Evolutionary conservation across 805 yeast genomes (phyloP).

Genomic region (Zygoascus tannicola): DNA sequence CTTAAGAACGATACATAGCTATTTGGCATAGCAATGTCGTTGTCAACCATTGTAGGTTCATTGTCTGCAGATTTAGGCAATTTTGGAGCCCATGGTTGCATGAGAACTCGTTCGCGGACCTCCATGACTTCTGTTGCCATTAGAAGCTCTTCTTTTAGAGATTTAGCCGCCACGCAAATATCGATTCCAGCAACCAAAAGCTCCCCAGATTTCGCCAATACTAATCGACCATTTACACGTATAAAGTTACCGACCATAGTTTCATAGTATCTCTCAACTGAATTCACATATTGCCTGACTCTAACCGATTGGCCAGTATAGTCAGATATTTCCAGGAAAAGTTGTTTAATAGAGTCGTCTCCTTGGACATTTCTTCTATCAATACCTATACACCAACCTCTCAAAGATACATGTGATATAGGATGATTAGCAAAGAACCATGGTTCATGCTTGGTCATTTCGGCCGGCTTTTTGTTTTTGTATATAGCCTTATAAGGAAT

Average conservation of each 20-base stretch:
- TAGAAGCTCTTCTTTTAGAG: constrained; percentile 1
- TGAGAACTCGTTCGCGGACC: constrained; percentile 4
- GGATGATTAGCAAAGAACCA: constrained; percentile 19
- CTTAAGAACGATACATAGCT: neutral
- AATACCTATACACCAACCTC: constrained; percentile 11
- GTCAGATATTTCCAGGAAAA: constrained; percentile 5
- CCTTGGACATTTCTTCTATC: constrained; percentile 1
- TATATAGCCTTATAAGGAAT: constrained; percentile 2
- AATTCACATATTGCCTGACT: neutral
- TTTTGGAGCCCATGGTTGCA: constrained; percentile 5
- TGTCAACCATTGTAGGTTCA: neutral
- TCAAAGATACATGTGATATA: constrained; percentile 12
- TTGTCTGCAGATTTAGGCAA: neutral
- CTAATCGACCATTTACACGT: neutral
- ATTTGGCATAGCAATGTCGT: neutral
- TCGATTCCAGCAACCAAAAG: constrained; percentile 2
- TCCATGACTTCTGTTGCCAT: constrained; percentile 2
- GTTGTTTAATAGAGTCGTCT: neutral
- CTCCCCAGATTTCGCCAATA: neutral
- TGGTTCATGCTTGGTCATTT: constrained; percentile 6
- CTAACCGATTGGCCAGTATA: constrained; percentile 5
- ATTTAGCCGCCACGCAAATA: neutral
- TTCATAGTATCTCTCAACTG: neutral
- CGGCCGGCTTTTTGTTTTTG: neutral
- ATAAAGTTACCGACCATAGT: neutral